Evolutionary conservation across 1,139 yeast genomes (phyloP).

Genomic region (Kurtzmaniella quercitrusa): DNA sequence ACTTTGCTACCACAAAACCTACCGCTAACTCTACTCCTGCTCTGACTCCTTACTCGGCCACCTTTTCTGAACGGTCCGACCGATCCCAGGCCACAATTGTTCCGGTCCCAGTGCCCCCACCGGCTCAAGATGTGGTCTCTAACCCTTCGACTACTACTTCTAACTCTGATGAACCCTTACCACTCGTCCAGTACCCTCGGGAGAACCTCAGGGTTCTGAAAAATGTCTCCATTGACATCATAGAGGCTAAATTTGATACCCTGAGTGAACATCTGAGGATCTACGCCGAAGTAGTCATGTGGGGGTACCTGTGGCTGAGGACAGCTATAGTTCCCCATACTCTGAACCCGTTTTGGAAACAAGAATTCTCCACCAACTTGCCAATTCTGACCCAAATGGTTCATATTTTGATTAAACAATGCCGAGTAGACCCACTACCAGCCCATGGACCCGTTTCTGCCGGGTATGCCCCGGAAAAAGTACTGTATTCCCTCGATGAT

Average conservation of each 20-base stretch:
- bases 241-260: conserved; percentile 60
- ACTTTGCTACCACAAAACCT: background rate
- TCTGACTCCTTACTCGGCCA: conserved; percentile 9
- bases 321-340: conserved; percentile 55
- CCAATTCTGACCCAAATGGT: conserved; percentile 53
- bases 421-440: conserved; percentile 11
- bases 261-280: conserved; percentile 24
- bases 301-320: conserved; percentile 69
- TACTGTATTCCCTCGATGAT: conserved; percentile 24
- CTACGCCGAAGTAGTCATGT: conserved; percentile 60
- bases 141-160: background rate
- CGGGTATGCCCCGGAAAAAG: background rate
- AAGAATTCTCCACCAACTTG: conserved; percentile 53
- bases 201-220: conserved; percentile 54
- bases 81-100: background rate
- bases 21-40: background rate
- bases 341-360: conserved; percentile 68
- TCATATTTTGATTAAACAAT: conserved; percentile 46
- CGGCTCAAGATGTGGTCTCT: background rate
- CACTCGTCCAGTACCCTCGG: conserved; percentile 21
- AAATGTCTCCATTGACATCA: conserved; percentile 50
- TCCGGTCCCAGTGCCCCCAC: background rate
- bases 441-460: conserved; percentile 11
- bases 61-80: background rate
- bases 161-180: conserved; percentile 8